A percentile compares a stretch with the other conserved stretches of the same genome.
phyloP scores from a whole-genome alignment of 768 basidiomycete genomes.

The Agrocybe praecox region DNA sequence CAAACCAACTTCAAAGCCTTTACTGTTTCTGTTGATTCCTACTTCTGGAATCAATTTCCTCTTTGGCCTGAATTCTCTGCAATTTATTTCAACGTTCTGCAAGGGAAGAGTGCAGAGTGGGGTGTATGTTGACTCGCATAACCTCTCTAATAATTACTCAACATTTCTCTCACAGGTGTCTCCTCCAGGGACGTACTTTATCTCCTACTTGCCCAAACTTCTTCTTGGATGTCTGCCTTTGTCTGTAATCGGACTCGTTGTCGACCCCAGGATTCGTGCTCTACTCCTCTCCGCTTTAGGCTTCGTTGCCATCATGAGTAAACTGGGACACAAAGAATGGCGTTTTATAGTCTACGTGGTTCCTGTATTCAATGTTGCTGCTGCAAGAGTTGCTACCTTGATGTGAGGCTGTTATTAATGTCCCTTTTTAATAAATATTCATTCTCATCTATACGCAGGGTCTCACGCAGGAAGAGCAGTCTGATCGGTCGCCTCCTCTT shows the following conservation, averaged over 20 bases:
- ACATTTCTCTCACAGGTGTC: conserved; percentile 48
- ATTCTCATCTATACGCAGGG: conserved; percentile 30
- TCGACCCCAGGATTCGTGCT: conserved; percentile 50
- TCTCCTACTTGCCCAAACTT: conserved; percentile 73
- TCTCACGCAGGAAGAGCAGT: conserved; percentile 48
- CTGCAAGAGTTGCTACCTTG: conserved; percentile 62
- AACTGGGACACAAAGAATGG: conserved; percentile 95
- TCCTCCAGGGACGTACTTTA: conserved; percentile 69
- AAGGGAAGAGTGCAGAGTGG: conserved; percentile 91
- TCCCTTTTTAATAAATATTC: neutral
- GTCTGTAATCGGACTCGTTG: conserved; percentile 49
- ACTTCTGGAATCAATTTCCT: conserved; percentile 74
- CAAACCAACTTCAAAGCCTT: conserved; percentile 40
- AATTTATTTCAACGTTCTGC: conserved; percentile 81
- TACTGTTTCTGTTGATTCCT: conserved; percentile 75
- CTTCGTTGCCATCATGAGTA: conserved; percentile 70
- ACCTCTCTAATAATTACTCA: neutral
- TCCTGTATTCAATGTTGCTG: conserved; percentile 79
- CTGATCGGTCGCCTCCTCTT: conserved; percentile 47
- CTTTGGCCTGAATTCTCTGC: conserved; percentile 88
- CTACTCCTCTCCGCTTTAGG: conserved; percentile 53
- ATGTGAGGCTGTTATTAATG: conserved; percentile 49
- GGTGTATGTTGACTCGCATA: conserved; percentile 61
- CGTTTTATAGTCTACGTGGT: conserved; percentile 90
- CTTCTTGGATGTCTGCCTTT: conserved; percentile 68